Conservation (phyloP, 257 asterid genomes). For the Gentiana macrophylla region DNA sequence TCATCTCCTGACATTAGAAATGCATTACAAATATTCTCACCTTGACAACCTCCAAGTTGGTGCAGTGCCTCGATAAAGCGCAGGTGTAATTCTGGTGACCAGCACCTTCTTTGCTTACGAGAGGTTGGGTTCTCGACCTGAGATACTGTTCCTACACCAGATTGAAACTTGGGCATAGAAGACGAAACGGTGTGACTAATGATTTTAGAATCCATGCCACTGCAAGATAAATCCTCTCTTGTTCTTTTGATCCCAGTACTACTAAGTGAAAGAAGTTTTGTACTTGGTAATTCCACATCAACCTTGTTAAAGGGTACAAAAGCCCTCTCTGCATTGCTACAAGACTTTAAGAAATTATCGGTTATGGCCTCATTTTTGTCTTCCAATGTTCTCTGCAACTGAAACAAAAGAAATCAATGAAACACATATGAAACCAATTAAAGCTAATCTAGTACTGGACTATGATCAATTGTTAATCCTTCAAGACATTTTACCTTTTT, state of each 20-base stretch:
- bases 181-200: conserved; percentile 42
- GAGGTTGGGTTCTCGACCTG: conserved; percentile 26
- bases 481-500: conserved; percentile 32
- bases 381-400: conserved; percentile 29
- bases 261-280: conserved; percentile 51
- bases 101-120: conserved; percentile 82
- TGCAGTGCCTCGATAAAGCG: conserved; percentile 65
- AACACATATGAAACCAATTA: not conserved
- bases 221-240: conserved; percentile 31
- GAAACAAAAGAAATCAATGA: not conserved
- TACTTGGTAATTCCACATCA: conserved; percentile 28
- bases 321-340: conserved; percentile 23
- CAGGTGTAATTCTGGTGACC: conserved; percentile 90
- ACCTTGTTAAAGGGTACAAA: conserved; percentile 35
- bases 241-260: conserved; percentile 44
- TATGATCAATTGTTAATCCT: not conserved
- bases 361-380: conserved; percentile 22
- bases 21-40: conserved; percentile 13
- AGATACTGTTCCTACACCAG: conserved; percentile 22
- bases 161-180: conserved; percentile 23
- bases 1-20: too few relatives aligned
- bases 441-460: not conserved
- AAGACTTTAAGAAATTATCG: conserved; percentile 28
- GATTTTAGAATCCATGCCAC: conserved; percentile 25
- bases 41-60: conserved; percentile 69